Evolutionary conservation across 805 yeast genomes (phyloP), one percentile per base, ranked within the genome.

Genomic region (Spathaspora passalidarum): DNA sequence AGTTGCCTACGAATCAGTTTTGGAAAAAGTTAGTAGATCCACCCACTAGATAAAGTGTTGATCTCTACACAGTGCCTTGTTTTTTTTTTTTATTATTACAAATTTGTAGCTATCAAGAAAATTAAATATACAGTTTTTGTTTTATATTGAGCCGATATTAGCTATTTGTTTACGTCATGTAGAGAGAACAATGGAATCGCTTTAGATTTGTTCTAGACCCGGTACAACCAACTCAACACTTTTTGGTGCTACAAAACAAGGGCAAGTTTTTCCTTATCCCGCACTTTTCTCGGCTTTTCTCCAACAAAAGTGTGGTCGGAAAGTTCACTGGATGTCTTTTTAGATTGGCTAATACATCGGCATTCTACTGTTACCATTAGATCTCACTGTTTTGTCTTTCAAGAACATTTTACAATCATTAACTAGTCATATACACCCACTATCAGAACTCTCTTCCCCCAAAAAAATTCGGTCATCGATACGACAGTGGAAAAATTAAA

Each of bases 1-100:
- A 79, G 97, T 94, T 56, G 88, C 96, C 54, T 88, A 86, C 71
- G 99, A 92, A 66, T 78, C 91, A 55, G 94, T 94, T 49, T 80
- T 91, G 68, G 97, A 88, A 64, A 86, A 75, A 68, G 97, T 91
- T 59, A 81, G 89, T 66, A 84, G 83, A 70, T 91, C 88, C 63
- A 87, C 90, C 53, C n/a, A n/a, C n/a, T n/a, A n/a, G n/a, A n/a
- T n/a, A n/a, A n/a, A n/a, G n/a, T n/a, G n/a, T n/a, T n/a, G n/a
- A n/a, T n/a, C n/a, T n/a, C 34, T 29, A 29, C 17, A 2, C 7
- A 22, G 34, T 29, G 34, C n/a, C n/a, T 29, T 13, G 5, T 7
- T 13, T 13, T 11, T 29, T 14, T 13, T 29, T 29, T 29, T 29
- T n/a, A n/a, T n/a, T n/a, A n/a, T 29, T 29, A 13, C 14, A 26